phyloP scores from a whole-genome alignment of 208 protist species.

The Leishmania tarentolae region DNA sequence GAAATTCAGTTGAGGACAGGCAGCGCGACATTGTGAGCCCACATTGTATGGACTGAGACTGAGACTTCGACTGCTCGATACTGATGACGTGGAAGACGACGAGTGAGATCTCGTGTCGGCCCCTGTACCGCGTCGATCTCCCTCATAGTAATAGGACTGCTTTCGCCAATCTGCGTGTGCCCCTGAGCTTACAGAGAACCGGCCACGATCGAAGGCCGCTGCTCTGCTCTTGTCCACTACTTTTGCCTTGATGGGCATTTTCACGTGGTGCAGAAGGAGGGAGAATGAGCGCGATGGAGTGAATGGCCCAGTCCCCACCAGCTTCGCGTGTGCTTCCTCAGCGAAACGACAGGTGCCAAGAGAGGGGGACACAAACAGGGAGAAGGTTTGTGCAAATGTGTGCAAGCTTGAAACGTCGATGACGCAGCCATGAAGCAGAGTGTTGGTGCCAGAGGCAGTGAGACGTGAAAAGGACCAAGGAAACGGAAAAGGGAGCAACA shows the following conservation, averaged over 20 bases:
- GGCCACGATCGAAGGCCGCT: constrained; percentile 55
- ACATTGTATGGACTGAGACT: neutral
- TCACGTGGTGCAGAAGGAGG: neutral
- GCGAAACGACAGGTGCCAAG: neutral
- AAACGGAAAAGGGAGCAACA: neutral
- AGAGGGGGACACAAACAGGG: neutral
- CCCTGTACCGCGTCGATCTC: constrained; percentile 19
- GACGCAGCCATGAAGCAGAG: neutral
- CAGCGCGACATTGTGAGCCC: too few relatives aligned
- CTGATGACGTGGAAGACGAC: constrained; percentile 31
- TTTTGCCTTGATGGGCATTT: constrained; percentile 85
- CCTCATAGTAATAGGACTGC: constrained; percentile 51
- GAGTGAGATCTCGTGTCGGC: constrained; percentile 25
- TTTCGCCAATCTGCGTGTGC: constrained; percentile 10
- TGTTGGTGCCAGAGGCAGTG: neutral
- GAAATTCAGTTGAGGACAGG: neutral
- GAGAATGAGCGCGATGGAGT: neutral
- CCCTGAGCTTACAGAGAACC: constrained; percentile 14
- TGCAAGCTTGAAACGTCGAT: too few relatives aligned
- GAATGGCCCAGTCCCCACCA: neutral
- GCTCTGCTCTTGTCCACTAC: constrained; percentile 59
- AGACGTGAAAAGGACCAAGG: neutral
- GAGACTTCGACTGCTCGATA: constrained; percentile 13
- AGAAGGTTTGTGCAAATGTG: neutral
- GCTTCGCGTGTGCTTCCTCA: neutral